Conservation (phyloP, 352 stramenopile species). For the Elongisporangium undulatum region DNA sequence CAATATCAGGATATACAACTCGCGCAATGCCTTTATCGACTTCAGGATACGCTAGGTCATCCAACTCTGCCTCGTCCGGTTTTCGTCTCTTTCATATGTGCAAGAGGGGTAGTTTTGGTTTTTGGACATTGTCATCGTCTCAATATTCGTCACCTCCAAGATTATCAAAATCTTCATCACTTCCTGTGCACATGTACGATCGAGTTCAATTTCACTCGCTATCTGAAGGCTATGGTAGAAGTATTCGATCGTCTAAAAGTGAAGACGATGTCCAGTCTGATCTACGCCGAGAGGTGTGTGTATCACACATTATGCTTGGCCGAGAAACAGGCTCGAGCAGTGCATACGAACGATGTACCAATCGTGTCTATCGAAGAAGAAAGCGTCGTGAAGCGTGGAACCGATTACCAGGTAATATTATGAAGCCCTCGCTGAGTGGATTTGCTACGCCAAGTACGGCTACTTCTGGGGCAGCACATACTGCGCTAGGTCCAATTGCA, state of each 20-base stretch:
- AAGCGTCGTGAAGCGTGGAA: not conserved
- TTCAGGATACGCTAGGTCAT: not conserved
- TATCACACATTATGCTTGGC: slow-evolving; percentile 48
- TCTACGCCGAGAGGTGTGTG: not conserved
- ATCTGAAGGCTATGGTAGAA: slow-evolving; percentile 17
- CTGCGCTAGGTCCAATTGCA: slow-evolving; percentile 20
- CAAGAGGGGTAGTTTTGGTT: slow-evolving; percentile 38
- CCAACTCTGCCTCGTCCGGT: not conserved
- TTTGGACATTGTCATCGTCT: slow-evolving; percentile 36
- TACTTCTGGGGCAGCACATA: slow-evolving; percentile 15
- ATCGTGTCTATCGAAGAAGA: not conserved
- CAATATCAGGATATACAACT: slow-evolving; percentile 34
- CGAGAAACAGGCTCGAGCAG: slow-evolving; percentile 3
- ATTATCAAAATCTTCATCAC: slow-evolving; percentile 8
- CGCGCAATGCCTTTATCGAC: not conserved
- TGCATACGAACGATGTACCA: not conserved
- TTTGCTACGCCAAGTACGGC: slow-evolving; percentile 3
- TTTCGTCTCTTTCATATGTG: slow-evolving; percentile 58
- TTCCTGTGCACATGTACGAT: slow-evolving; percentile 15
- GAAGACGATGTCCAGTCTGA: slow-evolving; percentile 5
- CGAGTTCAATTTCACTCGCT: slow-evolving; percentile 23
- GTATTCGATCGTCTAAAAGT: not conserved
- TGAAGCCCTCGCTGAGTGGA: not conserved
- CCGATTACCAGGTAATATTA: not conserved
- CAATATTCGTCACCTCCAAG: slow-evolving; percentile 15